Conservation (phyloP, 1,139 yeast genomes). For the Hanseniaspora sp. region DNA sequence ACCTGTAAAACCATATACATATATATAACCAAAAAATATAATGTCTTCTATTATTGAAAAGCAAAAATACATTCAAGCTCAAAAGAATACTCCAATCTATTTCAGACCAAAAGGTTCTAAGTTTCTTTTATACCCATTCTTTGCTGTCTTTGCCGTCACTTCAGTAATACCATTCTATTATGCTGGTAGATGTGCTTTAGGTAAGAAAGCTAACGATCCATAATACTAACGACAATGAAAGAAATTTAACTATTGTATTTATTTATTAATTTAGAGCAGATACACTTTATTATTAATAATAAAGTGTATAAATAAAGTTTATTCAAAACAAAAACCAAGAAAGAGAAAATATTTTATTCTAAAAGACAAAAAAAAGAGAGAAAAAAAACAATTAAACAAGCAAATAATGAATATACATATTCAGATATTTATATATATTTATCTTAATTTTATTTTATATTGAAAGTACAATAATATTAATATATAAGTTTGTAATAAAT, state of each 20-base stretch:
- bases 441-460: too few relatives aligned
- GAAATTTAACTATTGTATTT: neutral
- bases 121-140: conserved; percentile 76
- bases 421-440: too few relatives aligned
- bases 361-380: too few relatives aligned
- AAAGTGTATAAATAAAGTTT: too few relatives aligned
- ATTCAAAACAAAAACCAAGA: too few relatives aligned
- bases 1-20: neutral
- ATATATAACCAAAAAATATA: neutral
- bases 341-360: too few relatives aligned
- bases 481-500: too few relatives aligned
- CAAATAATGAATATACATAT: too few relatives aligned
- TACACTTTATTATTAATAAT: neutral
- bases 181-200: conserved; percentile 66
- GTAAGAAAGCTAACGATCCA: conserved; percentile 47
- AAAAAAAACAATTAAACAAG: too few relatives aligned
- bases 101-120: conserved; percentile 71
- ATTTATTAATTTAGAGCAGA: neutral
- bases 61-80: conserved; percentile 63
- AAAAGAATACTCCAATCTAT: conserved; percentile 59
- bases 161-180: conserved; percentile 61
- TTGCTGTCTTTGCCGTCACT: conserved; percentile 68
- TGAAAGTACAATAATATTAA: too few relatives aligned
- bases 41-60: conserved; percentile 56
- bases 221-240: neutral